Base-by-base conservation (phyloP, 2,329 filamentous ascomycete genomes). In the Orbilia oligospora region DNA sequence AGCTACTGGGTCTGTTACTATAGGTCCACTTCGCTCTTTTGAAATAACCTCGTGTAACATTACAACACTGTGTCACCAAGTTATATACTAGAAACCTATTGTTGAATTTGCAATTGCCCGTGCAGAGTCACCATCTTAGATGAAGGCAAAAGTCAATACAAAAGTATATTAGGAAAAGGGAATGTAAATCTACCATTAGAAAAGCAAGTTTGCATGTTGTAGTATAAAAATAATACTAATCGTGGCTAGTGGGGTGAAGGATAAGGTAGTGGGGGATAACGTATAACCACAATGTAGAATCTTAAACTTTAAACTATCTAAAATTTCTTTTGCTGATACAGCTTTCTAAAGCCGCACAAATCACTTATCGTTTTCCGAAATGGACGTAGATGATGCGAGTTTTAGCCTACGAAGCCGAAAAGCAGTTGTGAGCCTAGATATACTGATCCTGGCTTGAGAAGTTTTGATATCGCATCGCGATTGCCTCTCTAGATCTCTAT, bases 271-370 rank as follows among this genome's bases (percentile, higher is more conserved):
- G 46, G 46, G 46, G 46, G 46, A 49, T 49, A 49, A 49, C 49
- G 46, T 18, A 49, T 49, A 49, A 49, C 49, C 22, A 53, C 49
- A 53, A 53, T 30, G 49, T 22, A 53, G 30, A 22, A n/a, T n/a
- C n/a, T n/a, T n/a, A n/a, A n/a, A n/a, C n/a, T n/a, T 53, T 33
- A 30, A 30, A 53, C 24, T 53, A 9, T 53, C 49, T 53, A 33
- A n/a, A 53, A 53, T 53, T 53, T 53, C 49, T 53, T 53, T 27
- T 53, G 49, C 24, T 53, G 24, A 53, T 53, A 53, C 49, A 30
- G 49, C 49, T 53, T 53, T 53, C 49, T 53, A 53, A 53, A 53
- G 24, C 49, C 49, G 24, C 49, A 30, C 49, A 53, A 33, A 53
- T 30, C 49, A 53, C 49, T 53, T 53, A 30, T 53, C 49, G 12